These are phyloP conservation scores for Cladorrhinum samala DNA, from an alignment of 495 filamentous ascomycete species.

Conservation along the genomic window DNA sequence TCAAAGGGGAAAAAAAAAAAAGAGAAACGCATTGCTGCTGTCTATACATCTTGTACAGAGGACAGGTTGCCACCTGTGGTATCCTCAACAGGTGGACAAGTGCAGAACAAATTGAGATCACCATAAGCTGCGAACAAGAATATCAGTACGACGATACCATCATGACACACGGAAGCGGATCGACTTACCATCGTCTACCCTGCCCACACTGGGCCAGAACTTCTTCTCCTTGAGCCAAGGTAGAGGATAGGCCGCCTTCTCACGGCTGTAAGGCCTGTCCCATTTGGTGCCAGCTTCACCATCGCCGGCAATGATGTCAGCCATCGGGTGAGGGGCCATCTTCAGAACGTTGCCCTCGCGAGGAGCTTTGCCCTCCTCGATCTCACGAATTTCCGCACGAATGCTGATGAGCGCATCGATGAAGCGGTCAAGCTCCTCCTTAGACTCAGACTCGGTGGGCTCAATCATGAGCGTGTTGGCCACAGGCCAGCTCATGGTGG, in stretches of 20 bases:
- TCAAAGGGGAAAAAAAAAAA: background rate
- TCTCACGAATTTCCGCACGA: slow-evolving; percentile 73
- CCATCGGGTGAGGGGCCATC: slow-evolving; percentile 83
- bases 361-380: slow-evolving; percentile 76
- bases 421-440: slow-evolving; percentile 92
- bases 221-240: slow-evolving; percentile 89
- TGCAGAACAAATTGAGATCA: slow-evolving; percentile 92
- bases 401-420: slow-evolving; percentile 89
- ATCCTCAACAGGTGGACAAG: slow-evolving; percentile 79
- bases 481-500: slow-evolving; percentile 98
- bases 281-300: slow-evolving; percentile 51
- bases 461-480: slow-evolving; percentile 98
- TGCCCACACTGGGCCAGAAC: slow-evolving; percentile 90
- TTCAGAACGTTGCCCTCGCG: slow-evolving; percentile 85
- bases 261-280: slow-evolving; percentile 71
- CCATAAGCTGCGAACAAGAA: slow-evolving; percentile 60
- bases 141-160: slow-evolving; percentile 23
- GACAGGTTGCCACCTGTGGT: slow-evolving; percentile 32
- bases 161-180: no score
- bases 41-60: slow-evolving; percentile 16
- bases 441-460: slow-evolving; percentile 90
- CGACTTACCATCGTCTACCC: slow-evolving; percentile 81
- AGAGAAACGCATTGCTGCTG: background rate
- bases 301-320: slow-evolving; percentile 64
- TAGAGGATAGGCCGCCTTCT: slow-evolving; percentile 85